Evolutionary conservation across 805 yeast genomes (phyloP), one percentile per base, ranked within the genome.

Genomic region (Zygoascus bituminiphila): DNA sequence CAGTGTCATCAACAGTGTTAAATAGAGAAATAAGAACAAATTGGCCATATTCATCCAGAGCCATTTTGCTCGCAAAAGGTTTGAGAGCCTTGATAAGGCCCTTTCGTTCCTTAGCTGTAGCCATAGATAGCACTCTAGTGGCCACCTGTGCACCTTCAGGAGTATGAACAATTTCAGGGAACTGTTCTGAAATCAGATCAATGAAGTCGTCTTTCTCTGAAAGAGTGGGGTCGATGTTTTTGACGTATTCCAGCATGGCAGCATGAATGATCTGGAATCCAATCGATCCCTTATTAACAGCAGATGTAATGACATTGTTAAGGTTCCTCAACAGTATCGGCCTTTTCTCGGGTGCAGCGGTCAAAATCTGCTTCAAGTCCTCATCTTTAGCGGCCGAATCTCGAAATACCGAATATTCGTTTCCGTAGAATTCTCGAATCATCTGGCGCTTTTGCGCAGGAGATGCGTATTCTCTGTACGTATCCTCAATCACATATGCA

Each of bases 201-300:
- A 88, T 78, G 60, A 91, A 81, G 47, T 86, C 95, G 57, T 84
- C 75, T 50, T 81, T 77, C 64, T 87, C 91, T 3, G 57, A 50
- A 12, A 50, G 35, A 38, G 76, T 74, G 42, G 75, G 79, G 52
- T 79, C 79, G 54, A 88, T 79, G 51, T 88, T 82, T 53, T 81
- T 77, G 43, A 80, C 77, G 60, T 84, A 88, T 65, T 91, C 96
- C 62, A 76, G 82, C 96, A 91, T 88, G 45, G 95, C 96, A 35
- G 96, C 95, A 66, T 91, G 98, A 63, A 91, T 77, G 55, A 91
- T 84, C 65, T 88, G 95, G 75, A 91, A 91, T 36, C 98, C 98
- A 22, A 95, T 84, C 2, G 96, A 88, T 5, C 98, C 98, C 68
- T 91, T 91, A 64, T 84, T 91, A 44, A 91, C 93, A 5, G 96